These are phyloP conservation scores for Luzula sylvatica DNA, from an alignment of 176 grass and related monocot species.

Conservation along the genomic window DNA sequence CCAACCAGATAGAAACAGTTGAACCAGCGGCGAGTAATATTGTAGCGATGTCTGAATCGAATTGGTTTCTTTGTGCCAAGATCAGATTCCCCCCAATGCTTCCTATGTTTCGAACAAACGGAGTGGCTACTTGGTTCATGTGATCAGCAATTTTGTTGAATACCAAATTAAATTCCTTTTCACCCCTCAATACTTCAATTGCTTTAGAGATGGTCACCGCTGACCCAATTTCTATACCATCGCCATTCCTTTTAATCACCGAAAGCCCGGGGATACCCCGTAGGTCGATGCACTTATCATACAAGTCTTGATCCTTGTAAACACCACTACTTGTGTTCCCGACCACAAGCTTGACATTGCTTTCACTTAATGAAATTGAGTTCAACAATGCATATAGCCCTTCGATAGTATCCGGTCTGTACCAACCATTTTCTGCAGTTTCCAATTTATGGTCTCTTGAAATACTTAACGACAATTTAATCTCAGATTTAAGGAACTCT, in stretches of 20 bases:
- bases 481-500: conserved; percentile 64
- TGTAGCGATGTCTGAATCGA: conserved; percentile 67
- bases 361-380: conserved; percentile 15
- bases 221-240: conserved; percentile 55
- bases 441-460: background rate
- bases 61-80: conserved; percentile 66
- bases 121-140: conserved; percentile 81
- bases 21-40: conserved; percentile 74
- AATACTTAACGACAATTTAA: conserved; percentile 33
- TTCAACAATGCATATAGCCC: conserved; percentile 37
- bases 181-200: conserved; percentile 51
- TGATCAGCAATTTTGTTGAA: conserved; percentile 81
- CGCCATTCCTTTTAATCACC: conserved; percentile 27
- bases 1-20: conserved; percentile 35
- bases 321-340: conserved; percentile 80
- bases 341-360: conserved; percentile 49
- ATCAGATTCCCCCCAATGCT: conserved; percentile 84
- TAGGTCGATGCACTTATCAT: conserved; percentile 67
- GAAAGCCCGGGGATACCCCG: conserved; percentile 53
- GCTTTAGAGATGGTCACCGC: conserved; percentile 44
- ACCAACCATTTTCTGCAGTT: conserved; percentile 18
- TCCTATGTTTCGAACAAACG: conserved; percentile 71
- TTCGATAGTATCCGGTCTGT: conserved; percentile 40
- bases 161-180: conserved; percentile 12
- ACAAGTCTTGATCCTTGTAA: conserved; percentile 61